Conservation (phyloP, 2,329 filamentous ascomycete genomes). For the Cryphonectria radicalis region DNA sequence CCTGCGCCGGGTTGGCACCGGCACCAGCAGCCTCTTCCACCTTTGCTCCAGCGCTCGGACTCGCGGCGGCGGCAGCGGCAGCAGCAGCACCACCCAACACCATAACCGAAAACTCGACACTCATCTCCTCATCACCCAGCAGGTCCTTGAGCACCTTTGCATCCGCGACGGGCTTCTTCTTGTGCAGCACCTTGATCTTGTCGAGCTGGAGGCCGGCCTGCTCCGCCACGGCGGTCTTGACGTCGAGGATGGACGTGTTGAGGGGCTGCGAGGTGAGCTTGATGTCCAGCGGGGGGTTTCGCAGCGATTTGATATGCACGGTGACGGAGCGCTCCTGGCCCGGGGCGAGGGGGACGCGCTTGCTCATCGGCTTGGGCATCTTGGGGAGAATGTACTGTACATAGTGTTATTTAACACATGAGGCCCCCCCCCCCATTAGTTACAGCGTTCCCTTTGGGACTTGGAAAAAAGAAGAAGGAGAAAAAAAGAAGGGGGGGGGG, state of each 20-base stretch:
- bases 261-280: conserved; percentile 65
- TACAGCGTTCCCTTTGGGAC: not conserved
- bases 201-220: conserved; percentile 68
- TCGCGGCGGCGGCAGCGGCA: conserved; percentile 34
- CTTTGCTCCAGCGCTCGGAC: conserved; percentile 30
- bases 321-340: conserved; percentile 57
- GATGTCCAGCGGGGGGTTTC: conserved; percentile 73
- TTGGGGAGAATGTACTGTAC: conserved; percentile 72
- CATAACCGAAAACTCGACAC: conserved; percentile 81
- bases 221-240: conserved; percentile 72
- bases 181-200: conserved; percentile 84
- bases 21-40: conserved; percentile 44
- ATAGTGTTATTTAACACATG: conserved; percentile 26
- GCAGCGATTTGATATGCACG: conserved; percentile 74
- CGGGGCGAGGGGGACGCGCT: conserved; percentile 48
- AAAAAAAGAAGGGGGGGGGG: too few relatives aligned
- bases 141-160: conserved; percentile 78
- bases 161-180: conserved; percentile 84
- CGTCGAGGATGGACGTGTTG: conserved; percentile 75
- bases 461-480: not conserved
- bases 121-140: conserved; percentile 57
- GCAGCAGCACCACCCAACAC: conserved; percentile 31
- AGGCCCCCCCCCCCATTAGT: not conserved
- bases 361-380: conserved; percentile 56
- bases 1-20: conserved; percentile 51